Evolutionary conservation across 1,139 yeast genomes (phyloP), one percentile per base, ranked within the genome.

Genomic region (Kazachstania sp.): DNA sequence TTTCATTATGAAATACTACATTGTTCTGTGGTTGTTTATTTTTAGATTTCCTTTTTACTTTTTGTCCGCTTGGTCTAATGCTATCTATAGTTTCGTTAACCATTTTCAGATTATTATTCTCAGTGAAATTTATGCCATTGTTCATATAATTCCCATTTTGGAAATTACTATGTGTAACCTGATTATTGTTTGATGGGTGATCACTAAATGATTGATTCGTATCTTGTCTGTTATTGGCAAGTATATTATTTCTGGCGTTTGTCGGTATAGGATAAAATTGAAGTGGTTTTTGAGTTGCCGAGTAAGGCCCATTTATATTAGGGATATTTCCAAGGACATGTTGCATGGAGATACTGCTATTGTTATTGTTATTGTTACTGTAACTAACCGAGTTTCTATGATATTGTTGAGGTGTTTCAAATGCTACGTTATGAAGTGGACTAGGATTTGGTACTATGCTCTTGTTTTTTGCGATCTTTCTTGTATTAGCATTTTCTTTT

Each of bases 271-370:
- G 61, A 47, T 50, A 63, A 42, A 63, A 63, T 48, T 62, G 66
- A 38, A 63, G 44, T 1, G 67, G 67, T 43, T 61, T 63, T 46
- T 63, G 67, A 8, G 66, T 60, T 12, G 66, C 57, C 2, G 60
- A 50, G 39, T 58, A 59, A 32, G 36, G 36, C 5, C 36, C 36
- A 15, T 16, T 32, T 32, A 32, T 32, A 15, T 16, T 32, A 2
- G 36, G 36, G 15, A 32, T 15, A 15, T 32, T n/a, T 11, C 36
- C 36, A 32, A 32, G n/a, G 4, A 16, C 36, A 32, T 32, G 16
- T 6, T 32, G 36, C 36, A 32, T 15, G 18, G 19, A 7, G 4
- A 9, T 2, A 12, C 11, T 19, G 9, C 19, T 39, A 19, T 43
- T 43, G 44, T 16, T 42, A 32, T 19, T 51, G 37, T 9, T 39